Percentiles rank a stretch among this genome's conserved stretches.
Conservation (phyloP, 1,284 basidiomycete species). For the Leccinum pachyderme region DNA sequence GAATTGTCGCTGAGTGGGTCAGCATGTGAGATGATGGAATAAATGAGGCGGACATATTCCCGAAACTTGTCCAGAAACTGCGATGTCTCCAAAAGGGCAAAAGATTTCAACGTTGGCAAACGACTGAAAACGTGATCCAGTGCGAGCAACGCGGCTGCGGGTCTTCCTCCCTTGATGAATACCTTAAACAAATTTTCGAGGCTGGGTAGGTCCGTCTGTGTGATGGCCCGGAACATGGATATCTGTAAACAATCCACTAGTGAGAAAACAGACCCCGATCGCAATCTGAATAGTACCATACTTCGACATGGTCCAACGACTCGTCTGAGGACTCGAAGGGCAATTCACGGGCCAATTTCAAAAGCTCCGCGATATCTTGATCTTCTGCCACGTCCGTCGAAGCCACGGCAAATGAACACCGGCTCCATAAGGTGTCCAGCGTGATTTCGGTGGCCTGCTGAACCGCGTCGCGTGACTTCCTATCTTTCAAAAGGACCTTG, state of each 20-base stretch:
- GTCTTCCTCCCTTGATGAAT: conserved; percentile 10
- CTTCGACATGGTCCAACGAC: conserved; percentile 17
- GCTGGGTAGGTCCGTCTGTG: conserved; percentile 1
- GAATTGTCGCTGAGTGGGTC: conserved; percentile 27
- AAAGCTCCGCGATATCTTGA: conserved; percentile 9
- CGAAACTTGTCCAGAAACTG: conserved; percentile 36
- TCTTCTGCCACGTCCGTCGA: conserved; percentile 11
- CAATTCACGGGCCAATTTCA: conserved; percentile 21
- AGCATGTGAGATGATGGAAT: conserved; percentile 23
- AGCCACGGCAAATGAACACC: conserved; percentile 24
- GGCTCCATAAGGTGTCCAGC: conserved; percentile 25
- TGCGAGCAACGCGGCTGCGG: conserved; percentile 22
- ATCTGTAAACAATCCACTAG: conserved; percentile 12
- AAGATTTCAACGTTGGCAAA: conserved; percentile 13
- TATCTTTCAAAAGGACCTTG: conserved; percentile 41
- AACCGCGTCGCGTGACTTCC: conserved; percentile 27
- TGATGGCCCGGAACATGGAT: conserved; percentile 27
- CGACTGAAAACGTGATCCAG: conserved; percentile 26
- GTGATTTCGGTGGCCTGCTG: conserved; percentile 32
- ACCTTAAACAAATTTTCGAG: conserved; percentile 13
- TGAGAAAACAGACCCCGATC: background rate
- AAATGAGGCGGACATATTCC: conserved; percentile 37
- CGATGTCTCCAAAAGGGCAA: conserved; percentile 28
- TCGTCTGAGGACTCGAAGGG: conserved; percentile 11
- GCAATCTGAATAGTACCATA: background rate